Conservation (phyloP, 2,329 filamentous ascomycete genomes). For the Monosporascus sp. region DNA sequence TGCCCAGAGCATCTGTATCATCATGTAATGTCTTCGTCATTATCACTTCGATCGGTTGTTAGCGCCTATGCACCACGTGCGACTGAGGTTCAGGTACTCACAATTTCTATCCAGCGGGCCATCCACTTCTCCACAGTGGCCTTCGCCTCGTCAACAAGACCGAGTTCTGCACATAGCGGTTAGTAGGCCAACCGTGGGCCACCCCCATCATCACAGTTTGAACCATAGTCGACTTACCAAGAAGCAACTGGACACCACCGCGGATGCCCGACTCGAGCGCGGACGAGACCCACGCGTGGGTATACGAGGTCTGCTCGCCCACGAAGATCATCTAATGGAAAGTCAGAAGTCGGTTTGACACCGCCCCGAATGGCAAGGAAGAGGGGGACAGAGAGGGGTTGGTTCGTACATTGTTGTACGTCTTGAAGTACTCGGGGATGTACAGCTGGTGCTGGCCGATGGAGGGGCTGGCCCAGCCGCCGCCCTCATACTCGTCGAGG, state of each 20-base stretch:
- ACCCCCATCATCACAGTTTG: too few relatives aligned
- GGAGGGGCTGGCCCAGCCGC: constrained; percentile 56
- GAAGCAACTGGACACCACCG: constrained; percentile 57
- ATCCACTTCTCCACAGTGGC: constrained; percentile 60
- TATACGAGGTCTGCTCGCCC: constrained; percentile 65
- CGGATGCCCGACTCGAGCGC: constrained; percentile 64
- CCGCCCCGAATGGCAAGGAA: too few relatives aligned
- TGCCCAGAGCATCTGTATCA: too few relatives aligned
- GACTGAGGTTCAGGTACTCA: constrained; percentile 7
- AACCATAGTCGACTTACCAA: constrained; percentile 33
- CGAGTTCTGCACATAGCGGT: constrained; percentile 40
- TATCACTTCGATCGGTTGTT: neutral
- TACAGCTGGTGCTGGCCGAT: constrained; percentile 65
- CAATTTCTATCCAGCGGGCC: constrained; percentile 58
- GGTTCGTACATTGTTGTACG: constrained; percentile 49
- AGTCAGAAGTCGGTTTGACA: neutral
- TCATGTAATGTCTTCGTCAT: too few relatives aligned
- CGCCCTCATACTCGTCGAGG: constrained; percentile 54
- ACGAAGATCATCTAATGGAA: constrained; percentile 54
- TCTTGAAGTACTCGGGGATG: constrained; percentile 67
- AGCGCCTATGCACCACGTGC: neutral
- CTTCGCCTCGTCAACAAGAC: constrained; percentile 66
- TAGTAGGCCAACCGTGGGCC: neutral
- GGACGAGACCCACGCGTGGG: constrained; percentile 65
- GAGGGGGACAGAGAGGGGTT: neutral